Evolutionary conservation across 352 stramenopile species (phyloP), one percentile per base, ranked within the genome.

Genomic region (Pythium pyrilobum): DNA sequence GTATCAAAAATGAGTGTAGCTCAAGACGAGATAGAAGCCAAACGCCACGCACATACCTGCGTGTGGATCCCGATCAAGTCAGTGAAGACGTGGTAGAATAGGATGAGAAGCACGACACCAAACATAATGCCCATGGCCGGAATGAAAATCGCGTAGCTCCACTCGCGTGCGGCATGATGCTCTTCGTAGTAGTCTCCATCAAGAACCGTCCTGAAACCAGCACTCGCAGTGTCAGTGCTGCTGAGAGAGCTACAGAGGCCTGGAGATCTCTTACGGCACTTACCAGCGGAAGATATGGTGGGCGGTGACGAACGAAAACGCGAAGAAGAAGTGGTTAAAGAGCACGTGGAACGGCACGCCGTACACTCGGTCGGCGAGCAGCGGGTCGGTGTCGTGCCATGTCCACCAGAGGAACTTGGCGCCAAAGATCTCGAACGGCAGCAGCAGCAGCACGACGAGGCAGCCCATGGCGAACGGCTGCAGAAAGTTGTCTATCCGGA

Each of bases 361-460:
- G 50, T 88, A 78, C 18, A 88, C 54, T 3, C 83, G 77, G 21
- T 76, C 71, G 8, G 51, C 52, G 13, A 93, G 59, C 36, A 87
- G 62, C 24, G 80, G 80, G 24, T 93, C 80, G 18, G 77, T 90
- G 51, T 93, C 83, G 52, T 93, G 83, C 69, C 74, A 90, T 44
- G 83, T 93, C 83, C 83, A 93, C 77, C 78, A 90, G 24, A 93
- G 64, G 43, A 93, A 88, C 51, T 91, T 91, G 52, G 76, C 52
- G 41, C 83, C 83, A 29, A 91, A 41, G 42, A 93, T 63, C 66
- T 93, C 80, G 29, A 89, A 82, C 9, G 83, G 83, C 34, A 92
- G 77, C 7, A 62, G 55, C 24, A 91, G 56, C 43, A 81, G 56
- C 20, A 89, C 49, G 43, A 81, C 67, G 7, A 91, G 51, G 15